Conservation (phyloP, 2,329 filamentous ascomycete species). For the Penicillium olsonii region DNA sequence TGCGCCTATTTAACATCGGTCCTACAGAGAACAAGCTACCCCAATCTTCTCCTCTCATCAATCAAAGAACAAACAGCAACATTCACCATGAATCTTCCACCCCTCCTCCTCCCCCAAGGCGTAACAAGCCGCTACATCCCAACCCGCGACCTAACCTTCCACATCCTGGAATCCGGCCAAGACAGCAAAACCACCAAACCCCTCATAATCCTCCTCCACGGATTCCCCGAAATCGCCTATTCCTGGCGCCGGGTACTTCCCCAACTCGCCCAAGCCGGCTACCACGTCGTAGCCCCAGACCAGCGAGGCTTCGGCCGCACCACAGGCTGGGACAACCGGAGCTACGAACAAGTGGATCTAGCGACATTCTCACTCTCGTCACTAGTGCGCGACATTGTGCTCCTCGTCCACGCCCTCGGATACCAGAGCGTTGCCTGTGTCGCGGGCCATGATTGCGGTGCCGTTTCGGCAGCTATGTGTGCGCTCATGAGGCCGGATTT, state of each 20-base stretch:
- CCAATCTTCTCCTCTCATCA: not conserved
- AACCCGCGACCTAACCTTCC: slow-evolving; percentile 62
- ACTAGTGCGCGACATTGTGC: slow-evolving; percentile 63
- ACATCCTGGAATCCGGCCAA: slow-evolving; percentile 59
- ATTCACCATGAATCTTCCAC: slow-evolving; percentile 22
- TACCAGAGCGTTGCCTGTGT: slow-evolving; percentile 61
- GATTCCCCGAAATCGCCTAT: slow-evolving; percentile 69
- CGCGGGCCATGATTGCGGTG: slow-evolving; percentile 69
- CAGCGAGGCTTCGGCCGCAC: slow-evolving; percentile 70
- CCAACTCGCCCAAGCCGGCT: slow-evolving; percentile 60
- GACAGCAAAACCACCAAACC: slow-evolving; percentile 45
- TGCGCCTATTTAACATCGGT: not conserved
- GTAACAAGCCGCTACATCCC: slow-evolving; percentile 60
- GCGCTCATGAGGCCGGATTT: slow-evolving; percentile 66
- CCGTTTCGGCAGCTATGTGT: slow-evolving; percentile 59
- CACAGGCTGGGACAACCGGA: slow-evolving; percentile 57
- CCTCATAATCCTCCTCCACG: slow-evolving; percentile 64
- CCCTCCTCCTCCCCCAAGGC: slow-evolving; percentile 57
- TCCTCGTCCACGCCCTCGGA: slow-evolving; percentile 62
- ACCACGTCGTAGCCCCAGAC: slow-evolving; percentile 67
- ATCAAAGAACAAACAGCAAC: not conserved
- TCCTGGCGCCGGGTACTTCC: slow-evolving; percentile 68
- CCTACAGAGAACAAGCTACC: not conserved
- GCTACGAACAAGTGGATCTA: slow-evolving; percentile 57
- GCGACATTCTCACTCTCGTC: slow-evolving; percentile 59